These are phyloP conservation scores for Chloris gayana DNA, from an alignment of 176 grass and related monocot species.

Conservation along the genomic window DNA sequence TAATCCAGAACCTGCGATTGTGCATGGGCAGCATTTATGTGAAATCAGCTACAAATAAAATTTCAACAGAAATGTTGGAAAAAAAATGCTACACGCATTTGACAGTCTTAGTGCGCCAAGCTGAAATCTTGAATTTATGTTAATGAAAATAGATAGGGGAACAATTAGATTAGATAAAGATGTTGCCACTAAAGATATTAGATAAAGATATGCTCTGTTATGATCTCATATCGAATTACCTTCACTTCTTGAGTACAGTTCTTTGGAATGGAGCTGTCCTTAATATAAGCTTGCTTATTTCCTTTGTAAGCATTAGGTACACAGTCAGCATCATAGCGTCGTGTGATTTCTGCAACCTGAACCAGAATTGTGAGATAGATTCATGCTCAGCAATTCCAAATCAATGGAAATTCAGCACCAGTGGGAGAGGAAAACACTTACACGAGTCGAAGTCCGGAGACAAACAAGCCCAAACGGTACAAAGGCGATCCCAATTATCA, in stretches of 20 bases:
- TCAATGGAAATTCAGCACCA: conserved; percentile 27
- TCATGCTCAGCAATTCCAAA: neutral
- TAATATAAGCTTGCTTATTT: conserved; percentile 81
- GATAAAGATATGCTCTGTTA: conserved; percentile 22
- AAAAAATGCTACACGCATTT: neutral
- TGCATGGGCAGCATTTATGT: conserved; percentile 21
- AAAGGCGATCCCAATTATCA: conserved; percentile 67
- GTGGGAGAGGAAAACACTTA: conserved; percentile 44
- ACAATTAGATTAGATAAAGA: conserved; percentile 18
- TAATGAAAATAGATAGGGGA: neutral
- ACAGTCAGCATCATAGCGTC: conserved; percentile 82
- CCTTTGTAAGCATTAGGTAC: conserved; percentile 72
- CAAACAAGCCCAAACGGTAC: conserved; percentile 76
- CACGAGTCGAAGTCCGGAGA: conserved; percentile 78
- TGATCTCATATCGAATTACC: conserved; percentile 52
- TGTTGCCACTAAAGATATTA: neutral
- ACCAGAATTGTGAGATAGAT: neutral
- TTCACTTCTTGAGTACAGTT: conserved; percentile 71
- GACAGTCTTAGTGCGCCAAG: conserved; percentile 7
- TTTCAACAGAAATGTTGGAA: conserved; percentile 6
- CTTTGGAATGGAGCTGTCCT: conserved; percentile 79
- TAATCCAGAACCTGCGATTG: conserved; percentile 62
- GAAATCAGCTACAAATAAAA: no score
- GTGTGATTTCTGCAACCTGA: conserved; percentile 77
- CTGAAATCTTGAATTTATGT: neutral